A percentile compares a stretch with the other conserved stretches of the same genome.
phyloP scores from a whole-genome alignment of 208 protist species.

The Trypanosoma caninum region DNA sequence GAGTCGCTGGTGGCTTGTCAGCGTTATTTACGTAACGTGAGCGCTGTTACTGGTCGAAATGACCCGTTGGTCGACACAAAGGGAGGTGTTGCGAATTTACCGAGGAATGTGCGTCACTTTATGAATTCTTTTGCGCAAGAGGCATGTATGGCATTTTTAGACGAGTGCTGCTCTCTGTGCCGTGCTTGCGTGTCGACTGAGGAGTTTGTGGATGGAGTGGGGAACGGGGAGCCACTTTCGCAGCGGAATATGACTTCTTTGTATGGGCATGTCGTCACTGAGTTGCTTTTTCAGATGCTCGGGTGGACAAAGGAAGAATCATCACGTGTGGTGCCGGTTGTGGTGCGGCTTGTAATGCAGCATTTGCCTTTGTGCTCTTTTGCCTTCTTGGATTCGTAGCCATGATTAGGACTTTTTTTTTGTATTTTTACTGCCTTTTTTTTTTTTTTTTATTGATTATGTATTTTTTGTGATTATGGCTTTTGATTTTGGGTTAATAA shows the following conservation, averaged over 20 bases:
- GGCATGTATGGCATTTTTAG: constrained; percentile 50
- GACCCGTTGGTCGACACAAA: background rate
- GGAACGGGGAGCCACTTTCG: constrained; percentile 27
- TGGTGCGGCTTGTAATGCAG: constrained; percentile 29
- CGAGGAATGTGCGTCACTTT: constrained; percentile 27
- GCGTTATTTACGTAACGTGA: background rate
- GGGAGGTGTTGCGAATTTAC: background rate
- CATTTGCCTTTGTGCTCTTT: constrained; percentile 17
- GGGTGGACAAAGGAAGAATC: constrained; percentile 49
- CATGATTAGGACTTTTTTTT: background rate
- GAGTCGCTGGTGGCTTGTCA: constrained; percentile 4
- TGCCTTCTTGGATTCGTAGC: background rate
- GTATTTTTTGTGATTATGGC: too few relatives aligned
- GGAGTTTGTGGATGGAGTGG: constrained; percentile 37
- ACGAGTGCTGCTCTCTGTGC: constrained; percentile 35
- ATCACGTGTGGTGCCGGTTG: constrained; percentile 16
- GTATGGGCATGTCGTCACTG: constrained; percentile 37
- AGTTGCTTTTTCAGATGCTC: constrained; percentile 46
- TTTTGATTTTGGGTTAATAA: too few relatives aligned
- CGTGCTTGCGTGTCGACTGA: constrained; percentile 31
- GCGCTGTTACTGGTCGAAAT: constrained; percentile 2
- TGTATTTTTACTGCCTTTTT: background rate
- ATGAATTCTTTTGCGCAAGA: constrained; percentile 31
- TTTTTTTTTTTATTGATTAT: too few relatives aligned
- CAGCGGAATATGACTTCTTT: constrained; percentile 28